A percentile compares a stretch with the other conserved stretches of the same genome.
Conservation (phyloP, 768 basidiomycete species). For the Lentinula boryana region DNA sequence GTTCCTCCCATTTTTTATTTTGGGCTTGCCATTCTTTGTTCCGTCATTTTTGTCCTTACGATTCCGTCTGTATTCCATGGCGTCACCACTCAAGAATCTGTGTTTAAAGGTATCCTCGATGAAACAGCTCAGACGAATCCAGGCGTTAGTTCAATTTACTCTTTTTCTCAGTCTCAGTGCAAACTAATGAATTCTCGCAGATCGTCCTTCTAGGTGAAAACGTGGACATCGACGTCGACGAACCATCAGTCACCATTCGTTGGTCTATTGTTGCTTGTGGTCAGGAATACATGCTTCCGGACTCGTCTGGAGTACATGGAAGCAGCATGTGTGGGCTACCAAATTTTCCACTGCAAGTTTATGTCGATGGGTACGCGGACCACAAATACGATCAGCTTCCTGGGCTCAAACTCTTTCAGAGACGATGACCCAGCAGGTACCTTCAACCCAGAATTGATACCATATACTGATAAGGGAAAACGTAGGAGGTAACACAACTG, state of each 20-base stretch:
- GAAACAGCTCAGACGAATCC: conserved; percentile 33
- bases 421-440: conserved; percentile 26
- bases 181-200: conserved; percentile 21
- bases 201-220: conserved; percentile 51
- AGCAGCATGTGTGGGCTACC: conserved; percentile 42
- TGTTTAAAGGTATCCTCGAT: conserved; percentile 34
- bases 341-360: conserved; percentile 32
- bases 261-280: conserved; percentile 56
- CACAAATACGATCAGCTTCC: background rate
- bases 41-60: conserved; percentile 40
- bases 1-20: conserved; percentile 14
- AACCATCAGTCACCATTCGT: conserved; percentile 48
- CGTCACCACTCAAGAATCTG: conserved; percentile 31
- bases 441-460: conserved; percentile 44
- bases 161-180: background rate
- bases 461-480: conserved; percentile 32
- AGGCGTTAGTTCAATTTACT: conserved; percentile 27
- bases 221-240: conserved; percentile 54
- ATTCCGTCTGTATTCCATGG: conserved; percentile 47
- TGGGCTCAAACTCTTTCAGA: conserved; percentile 16
- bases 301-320: conserved; percentile 41
- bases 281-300: conserved; percentile 32
- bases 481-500: conserved; percentile 31
- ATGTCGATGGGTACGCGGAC: conserved; percentile 40
- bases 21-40: conserved; percentile 34